Conservation (phyloP, 768 basidiomycete species). For the Macrolepiota dolichaula region DNA sequence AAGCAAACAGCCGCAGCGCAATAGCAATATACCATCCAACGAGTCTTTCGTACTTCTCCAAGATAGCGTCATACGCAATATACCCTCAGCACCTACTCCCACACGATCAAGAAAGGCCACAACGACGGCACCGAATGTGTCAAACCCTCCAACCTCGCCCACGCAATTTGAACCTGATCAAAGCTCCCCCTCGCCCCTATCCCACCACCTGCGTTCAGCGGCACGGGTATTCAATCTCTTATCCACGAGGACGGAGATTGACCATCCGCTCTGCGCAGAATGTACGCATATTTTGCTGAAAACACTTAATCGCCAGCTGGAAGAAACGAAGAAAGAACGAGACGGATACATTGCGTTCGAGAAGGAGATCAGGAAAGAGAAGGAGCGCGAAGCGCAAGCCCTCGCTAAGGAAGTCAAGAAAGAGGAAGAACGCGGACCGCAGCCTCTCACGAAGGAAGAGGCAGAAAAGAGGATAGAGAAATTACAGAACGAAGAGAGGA, state of each 20-base stretch:
- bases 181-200: conserved; percentile 67
- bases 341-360: conserved; percentile 95
- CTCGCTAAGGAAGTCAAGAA: conserved; percentile 61
- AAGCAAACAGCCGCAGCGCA: conserved; percentile 58
- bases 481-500: conserved; percentile 62
- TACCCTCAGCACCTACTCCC: conserved; percentile 51
- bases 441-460: conserved; percentile 58
- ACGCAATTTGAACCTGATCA: conserved; percentile 47
- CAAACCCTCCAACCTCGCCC: conserved; percentile 22
- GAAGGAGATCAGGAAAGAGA: conserved; percentile 79
- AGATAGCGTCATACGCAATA: conserved; percentile 73
- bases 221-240: conserved; percentile 73
- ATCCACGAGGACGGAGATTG: conserved; percentile 74
- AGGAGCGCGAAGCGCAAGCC: conserved; percentile 65
- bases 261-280: conserved; percentile 93
- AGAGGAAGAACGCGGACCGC: conserved; percentile 69
- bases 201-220: conserved; percentile 75
- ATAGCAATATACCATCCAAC: conserved; percentile 50
- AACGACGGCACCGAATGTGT: conserved; percentile 22
- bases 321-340: conserved; percentile 87
- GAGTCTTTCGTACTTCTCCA: conserved; percentile 92
- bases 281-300: conserved; percentile 83
- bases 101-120: conserved; percentile 41
- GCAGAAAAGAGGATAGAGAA: conserved; percentile 71
- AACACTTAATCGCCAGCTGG: conserved; percentile 74